A percentile compares a stretch with the other conserved stretches of the same genome.
Evolutionary conservation across 345 rosid species (phyloP).

Genomic region (Clarkia xantiana): DNA sequence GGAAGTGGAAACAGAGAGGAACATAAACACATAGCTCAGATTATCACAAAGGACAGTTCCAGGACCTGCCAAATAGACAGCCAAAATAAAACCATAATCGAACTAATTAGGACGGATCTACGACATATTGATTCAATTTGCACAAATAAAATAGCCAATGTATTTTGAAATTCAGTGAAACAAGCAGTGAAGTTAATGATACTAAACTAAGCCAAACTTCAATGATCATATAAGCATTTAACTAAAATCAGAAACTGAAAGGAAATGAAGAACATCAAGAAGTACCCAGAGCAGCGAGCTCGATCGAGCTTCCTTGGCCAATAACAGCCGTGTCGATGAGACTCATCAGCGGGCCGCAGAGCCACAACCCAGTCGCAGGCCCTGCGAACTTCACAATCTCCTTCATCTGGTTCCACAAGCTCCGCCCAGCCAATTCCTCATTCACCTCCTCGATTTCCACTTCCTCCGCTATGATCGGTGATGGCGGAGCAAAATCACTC

Average conservation of each 20-base stretch:
- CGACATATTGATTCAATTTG: no score
- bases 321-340: constrained; percentile 81
- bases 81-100: neutral
- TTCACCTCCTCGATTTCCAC: constrained; percentile 12
- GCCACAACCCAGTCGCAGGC: constrained; percentile 84
- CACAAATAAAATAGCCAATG: no score
- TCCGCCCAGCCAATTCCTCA: constrained; percentile 41
- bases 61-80: constrained; percentile 22
- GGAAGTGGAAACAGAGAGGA: constrained; percentile 44
- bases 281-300: constrained; percentile 87
- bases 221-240: no score
- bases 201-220: no score
- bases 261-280: neutral
- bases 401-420: constrained; percentile 65
- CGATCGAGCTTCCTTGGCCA: constrained; percentile 79
- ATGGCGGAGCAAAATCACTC: neutral
- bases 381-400: constrained; percentile 77
- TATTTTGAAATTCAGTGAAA: no score
- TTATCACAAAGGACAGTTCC: constrained; percentile 46
- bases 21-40: constrained; percentile 33
- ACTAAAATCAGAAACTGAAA: neutral
- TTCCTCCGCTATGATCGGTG: constrained; percentile 2
- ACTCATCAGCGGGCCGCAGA: constrained; percentile 93
- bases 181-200: no score
- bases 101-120: no score